These are phyloP conservation scores for Carpinus fangiana DNA, from an alignment of 306 rosid species.

Conservation along the genomic window DNA sequence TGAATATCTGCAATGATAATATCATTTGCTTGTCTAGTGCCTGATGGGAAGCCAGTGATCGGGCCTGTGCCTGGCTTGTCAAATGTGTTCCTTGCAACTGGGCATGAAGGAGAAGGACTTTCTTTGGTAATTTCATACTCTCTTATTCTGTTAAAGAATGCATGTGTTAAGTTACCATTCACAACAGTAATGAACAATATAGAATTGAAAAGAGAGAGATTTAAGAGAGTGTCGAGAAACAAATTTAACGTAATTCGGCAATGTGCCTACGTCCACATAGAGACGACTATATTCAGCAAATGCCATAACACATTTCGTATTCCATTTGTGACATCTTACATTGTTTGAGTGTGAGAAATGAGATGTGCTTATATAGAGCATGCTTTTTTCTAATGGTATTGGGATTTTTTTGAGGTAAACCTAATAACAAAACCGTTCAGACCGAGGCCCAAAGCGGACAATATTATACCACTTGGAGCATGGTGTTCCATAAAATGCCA, in stretches of 20 bases:
- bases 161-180: too few relatives aligned
- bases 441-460: neutral
- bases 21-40: slow-evolving; percentile 50
- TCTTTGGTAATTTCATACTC: slow-evolving; percentile 54
- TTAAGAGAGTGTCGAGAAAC: too few relatives aligned
- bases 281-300: neutral
- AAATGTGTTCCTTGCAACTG: slow-evolving; percentile 84
- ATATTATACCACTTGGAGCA: too few relatives aligned
- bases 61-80: slow-evolving; percentile 81
- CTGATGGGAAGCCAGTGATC: slow-evolving; percentile 87
- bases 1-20: neutral
- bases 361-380: too few relatives aligned
- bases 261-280: too few relatives aligned
- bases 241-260: too few relatives aligned
- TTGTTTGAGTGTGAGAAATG: too few relatives aligned
- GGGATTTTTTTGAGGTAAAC: too few relatives aligned
- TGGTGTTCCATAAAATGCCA: neutral
- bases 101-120: slow-evolving; percentile 94
- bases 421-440: neutral
- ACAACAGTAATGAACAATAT: too few relatives aligned
- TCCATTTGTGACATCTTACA: neutral
- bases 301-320: slow-evolving; percentile 1
- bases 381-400: too few relatives aligned
- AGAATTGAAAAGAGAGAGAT: too few relatives aligned
- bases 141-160: slow-evolving; percentile 8